These are phyloP conservation scores for Thelonectria blattea DNA, from an alignment of 2,329 filamentous ascomycete species.

Conservation along the genomic window DNA sequence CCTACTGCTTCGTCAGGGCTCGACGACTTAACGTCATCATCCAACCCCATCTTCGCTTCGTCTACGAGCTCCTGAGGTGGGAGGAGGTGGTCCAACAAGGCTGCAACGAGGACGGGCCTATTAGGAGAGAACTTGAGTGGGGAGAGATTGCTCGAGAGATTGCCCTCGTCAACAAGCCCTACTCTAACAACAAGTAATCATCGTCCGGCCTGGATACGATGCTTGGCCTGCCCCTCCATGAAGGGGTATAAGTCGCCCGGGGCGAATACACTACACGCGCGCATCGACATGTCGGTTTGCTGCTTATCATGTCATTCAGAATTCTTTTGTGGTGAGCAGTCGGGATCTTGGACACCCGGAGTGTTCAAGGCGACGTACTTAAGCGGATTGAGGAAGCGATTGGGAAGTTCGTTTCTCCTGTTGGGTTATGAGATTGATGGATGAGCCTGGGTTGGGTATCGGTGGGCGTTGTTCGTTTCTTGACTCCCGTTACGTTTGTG, in stretches of 20 bases:
- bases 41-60: conserved; percentile 92
- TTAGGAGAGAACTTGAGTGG: conserved; percentile 89
- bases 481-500: not conserved
- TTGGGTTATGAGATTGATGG: not conserved
- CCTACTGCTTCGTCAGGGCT: conserved; percentile 95
- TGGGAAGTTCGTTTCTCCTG: not conserved
- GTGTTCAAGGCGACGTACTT: not conserved
- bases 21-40: conserved; percentile 96
- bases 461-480: conserved; percentile 2
- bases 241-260: not conserved
- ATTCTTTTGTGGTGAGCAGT: not conserved
- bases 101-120: conserved; percentile 49
- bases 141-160: conserved; percentile 86
- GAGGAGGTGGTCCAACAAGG: conserved; percentile 75
- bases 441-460: not conserved
- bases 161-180: conserved; percentile 94
- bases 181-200: conserved; percentile 64
- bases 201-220: not conserved
- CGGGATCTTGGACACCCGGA: not conserved
- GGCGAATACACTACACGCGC: not conserved
- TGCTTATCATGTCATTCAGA: not conserved
- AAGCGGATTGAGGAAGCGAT: not conserved
- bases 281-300: not conserved
- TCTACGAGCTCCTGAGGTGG: conserved; percentile 95
- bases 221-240: not conserved